phyloP scores from a whole-genome alignment of 108 stramenopile genomes.

The Skeletonema costatum region DNA sequence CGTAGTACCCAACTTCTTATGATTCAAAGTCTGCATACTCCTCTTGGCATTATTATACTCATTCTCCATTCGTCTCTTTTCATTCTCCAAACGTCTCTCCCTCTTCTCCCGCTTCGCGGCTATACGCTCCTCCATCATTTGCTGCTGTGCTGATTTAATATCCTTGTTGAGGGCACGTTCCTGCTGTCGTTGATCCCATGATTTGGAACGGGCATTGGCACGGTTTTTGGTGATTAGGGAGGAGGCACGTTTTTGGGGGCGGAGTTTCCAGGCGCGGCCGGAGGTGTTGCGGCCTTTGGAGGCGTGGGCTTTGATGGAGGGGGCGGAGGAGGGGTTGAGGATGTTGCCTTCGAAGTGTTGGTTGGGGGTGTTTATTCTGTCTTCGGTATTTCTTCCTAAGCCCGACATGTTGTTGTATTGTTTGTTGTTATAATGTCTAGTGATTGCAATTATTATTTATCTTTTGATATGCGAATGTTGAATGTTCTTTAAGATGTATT shows the following conservation, averaged over 20 bases:
- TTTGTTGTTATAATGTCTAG: neutral
- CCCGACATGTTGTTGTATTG: neutral
- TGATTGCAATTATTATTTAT: conserved; percentile 9
- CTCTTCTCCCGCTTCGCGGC: conserved; percentile 54
- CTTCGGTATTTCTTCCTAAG: neutral
- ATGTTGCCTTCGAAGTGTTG: conserved; percentile 34
- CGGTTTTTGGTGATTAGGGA: conserved; percentile 70
- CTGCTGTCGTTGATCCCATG: conserved; percentile 60
- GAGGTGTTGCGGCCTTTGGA: conserved; percentile 79
- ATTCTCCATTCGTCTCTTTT: conserved; percentile 79
- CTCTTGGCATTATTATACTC: conserved; percentile 73
- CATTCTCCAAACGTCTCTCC: conserved; percentile 81
- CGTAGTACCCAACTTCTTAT: conserved; percentile 63
- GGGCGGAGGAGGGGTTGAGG: conserved; percentile 27
- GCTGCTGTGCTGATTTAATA: conserved; percentile 56
- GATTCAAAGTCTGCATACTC: conserved; percentile 65
- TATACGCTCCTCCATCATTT: conserved; percentile 62
- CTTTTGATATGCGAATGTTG: neutral
- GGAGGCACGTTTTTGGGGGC: conserved; percentile 84
- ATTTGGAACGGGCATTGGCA: conserved; percentile 60
- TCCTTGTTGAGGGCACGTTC: conserved; percentile 46
- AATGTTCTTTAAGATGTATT: neutral
- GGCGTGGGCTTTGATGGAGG: conserved; percentile 14
- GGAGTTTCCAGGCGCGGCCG: conserved; percentile 79
- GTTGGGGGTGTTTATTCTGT: conserved; percentile 30